A percentile compares a stretch with the other conserved stretches of the same genome.
Conservation (phyloP, 345 rosid species). For the Populus ilicifolia region DNA sequence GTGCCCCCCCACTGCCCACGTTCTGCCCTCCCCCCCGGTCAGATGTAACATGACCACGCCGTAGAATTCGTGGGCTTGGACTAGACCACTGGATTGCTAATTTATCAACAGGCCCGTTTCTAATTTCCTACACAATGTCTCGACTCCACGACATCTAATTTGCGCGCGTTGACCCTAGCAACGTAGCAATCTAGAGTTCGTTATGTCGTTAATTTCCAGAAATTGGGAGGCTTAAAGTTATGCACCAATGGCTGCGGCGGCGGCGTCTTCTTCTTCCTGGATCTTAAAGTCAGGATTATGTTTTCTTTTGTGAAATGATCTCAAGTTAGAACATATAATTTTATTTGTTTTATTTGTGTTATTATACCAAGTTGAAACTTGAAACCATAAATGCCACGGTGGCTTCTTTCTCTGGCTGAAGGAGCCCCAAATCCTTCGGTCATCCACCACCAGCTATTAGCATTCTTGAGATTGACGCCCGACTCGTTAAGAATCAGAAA, state of each 20-base stretch:
- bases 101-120: too few relatives aligned
- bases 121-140: background rate
- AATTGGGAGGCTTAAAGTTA: background rate
- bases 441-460: background rate
- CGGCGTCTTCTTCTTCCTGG: background rate
- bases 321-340: background rate
- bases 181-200: background rate
- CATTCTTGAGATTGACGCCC: background rate
- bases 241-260: too few relatives aligned
- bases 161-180: conserved; percentile 1
- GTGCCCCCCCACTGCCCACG: too few relatives aligned
- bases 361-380: background rate
- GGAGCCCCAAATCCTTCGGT: background rate
- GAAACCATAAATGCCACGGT: background rate
- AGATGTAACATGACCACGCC: background rate
- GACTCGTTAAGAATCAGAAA: too few relatives aligned
- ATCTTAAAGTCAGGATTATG: too few relatives aligned
- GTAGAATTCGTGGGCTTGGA: background rate
- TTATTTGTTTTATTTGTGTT: background rate
- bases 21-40: too few relatives aligned
- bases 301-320: too few relatives aligned
- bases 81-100: background rate
- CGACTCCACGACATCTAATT: background rate
- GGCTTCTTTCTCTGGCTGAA: background rate
- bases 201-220: background rate